These are phyloP conservation scores for Cornus controversa DNA, from an alignment of 148 eudicot species.

Conservation along the genomic window DNA sequence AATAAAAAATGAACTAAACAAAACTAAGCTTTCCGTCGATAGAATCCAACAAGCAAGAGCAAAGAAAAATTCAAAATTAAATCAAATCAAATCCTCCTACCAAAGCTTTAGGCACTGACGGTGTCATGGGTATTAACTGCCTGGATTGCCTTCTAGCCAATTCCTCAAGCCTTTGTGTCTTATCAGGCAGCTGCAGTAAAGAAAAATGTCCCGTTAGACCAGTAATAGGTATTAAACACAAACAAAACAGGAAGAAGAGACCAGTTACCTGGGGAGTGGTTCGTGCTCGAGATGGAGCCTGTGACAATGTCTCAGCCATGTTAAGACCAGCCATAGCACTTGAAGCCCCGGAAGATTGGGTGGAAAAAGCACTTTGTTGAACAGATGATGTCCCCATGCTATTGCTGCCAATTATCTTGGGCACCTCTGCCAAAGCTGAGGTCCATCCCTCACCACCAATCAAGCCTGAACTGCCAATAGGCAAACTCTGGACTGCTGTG, in stretches of 20 bases:
- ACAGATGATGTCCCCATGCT: slow-evolving; percentile 29
- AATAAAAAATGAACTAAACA: not conserved
- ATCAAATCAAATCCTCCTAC: slow-evolving; percentile 31
- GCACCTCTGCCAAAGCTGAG: slow-evolving; percentile 85
- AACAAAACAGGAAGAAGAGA: not conserved
- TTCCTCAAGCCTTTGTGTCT: slow-evolving; percentile 76
- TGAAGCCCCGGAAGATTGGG: slow-evolving; percentile 33
- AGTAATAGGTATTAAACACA: not conserved
- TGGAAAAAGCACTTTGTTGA: slow-evolving; percentile 26
- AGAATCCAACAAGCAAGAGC: not conserved
- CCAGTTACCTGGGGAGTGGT: slow-evolving; percentile 56
- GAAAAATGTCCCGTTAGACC: not conserved
- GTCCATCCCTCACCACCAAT: slow-evolving; percentile 80
- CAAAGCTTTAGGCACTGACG: slow-evolving; percentile 61
- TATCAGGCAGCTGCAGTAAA: slow-evolving; percentile 46
- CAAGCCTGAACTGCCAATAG: slow-evolving; percentile 51
- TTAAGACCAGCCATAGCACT: slow-evolving; percentile 50
- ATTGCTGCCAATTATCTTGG: slow-evolving; percentile 44
- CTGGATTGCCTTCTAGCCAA: slow-evolving; percentile 74
- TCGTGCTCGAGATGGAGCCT: slow-evolving; percentile 60
- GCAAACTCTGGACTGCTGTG: slow-evolving; percentile 59
- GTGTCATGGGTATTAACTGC: slow-evolving; percentile 80
- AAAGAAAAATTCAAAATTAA: not conserved
- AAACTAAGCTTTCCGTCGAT: not conserved
- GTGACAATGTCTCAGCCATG: slow-evolving; percentile 86